Percentiles rank a stretch among this genome's conserved stretches.
Evolutionary conservation across 805 yeast genomes (phyloP).

Genomic region (Kazachstania martiniae): DNA sequence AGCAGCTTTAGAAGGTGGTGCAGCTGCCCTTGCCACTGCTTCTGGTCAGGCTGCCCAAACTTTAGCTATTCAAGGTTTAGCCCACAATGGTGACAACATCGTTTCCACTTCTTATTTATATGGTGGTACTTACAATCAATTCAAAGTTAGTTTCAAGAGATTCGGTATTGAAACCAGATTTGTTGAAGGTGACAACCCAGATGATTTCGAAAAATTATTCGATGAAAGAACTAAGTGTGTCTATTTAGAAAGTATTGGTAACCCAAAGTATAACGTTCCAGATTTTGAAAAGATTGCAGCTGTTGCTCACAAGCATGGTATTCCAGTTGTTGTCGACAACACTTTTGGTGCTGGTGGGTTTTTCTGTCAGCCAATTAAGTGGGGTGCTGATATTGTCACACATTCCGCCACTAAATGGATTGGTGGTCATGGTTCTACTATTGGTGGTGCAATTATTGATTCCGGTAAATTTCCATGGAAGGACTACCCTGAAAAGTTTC

Average conservation of each 20-base stretch:
- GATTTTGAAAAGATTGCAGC: slow-evolving; percentile 70
- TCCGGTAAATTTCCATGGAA: slow-evolving; percentile 90
- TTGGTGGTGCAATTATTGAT: slow-evolving; percentile 85
- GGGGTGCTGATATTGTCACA: slow-evolving; percentile 84
- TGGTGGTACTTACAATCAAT: slow-evolving; percentile 95
- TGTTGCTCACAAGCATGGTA: slow-evolving; percentile 75
- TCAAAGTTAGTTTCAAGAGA: slow-evolving; percentile 84
- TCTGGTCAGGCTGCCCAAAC: slow-evolving; percentile 98
- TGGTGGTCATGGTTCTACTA: slow-evolving; percentile 93
- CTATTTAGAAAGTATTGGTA: slow-evolving; percentile 83
- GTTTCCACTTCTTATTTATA: slow-evolving; percentile 78
- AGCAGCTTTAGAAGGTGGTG: slow-evolving; percentile 89
- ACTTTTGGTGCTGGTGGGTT: slow-evolving; percentile 96
- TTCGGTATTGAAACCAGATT: slow-evolving; percentile 80
- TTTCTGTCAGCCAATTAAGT: slow-evolving; percentile 71
- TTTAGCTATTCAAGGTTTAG: slow-evolving; percentile 70
- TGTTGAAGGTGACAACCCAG: slow-evolving; percentile 69
- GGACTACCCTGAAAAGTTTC: slow-evolving; percentile 75
- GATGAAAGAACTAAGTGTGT: slow-evolving; percentile 85
- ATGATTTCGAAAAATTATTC: slow-evolving; percentile 58
- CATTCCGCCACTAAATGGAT: slow-evolving; percentile 98
- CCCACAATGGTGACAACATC: slow-evolving; percentile 83
- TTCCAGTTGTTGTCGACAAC: slow-evolving; percentile 89
- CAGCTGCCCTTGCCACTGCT: slow-evolving; percentile 77
- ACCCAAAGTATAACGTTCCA: slow-evolving; percentile 87